Evolutionary conservation across 352 stramenopile species (phyloP), one percentile per base, ranked within the genome.

Genomic region (Phytopythium vexans): DNA sequence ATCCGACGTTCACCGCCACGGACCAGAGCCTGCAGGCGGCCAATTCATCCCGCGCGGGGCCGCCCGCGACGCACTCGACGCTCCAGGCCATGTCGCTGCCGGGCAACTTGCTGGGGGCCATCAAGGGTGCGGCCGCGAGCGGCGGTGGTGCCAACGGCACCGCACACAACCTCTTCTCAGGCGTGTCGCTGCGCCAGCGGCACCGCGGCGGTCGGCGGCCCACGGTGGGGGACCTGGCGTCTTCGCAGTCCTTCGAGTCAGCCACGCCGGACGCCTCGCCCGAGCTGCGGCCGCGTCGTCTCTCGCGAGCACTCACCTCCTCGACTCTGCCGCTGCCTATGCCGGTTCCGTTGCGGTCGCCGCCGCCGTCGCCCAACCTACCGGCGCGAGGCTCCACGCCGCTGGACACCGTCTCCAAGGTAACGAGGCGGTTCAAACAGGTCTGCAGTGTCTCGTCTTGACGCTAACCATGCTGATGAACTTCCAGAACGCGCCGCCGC

Each of bases 401-500:
- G 12, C 36, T 73, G n/a, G 68, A 72, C 27, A 72, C 65, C 0
- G 56, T 77, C 1, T 68, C 58, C 46, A 74, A 74, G 52, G 52
- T 52, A 27, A 27, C 21, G 36, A 50, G 34, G 8, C 12, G n/a
- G 46, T 12, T 16, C 44, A 8, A 39, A 16, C 11, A 5, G n/a
- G 5, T 50, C 34, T 31, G 2, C 12, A 33, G n/a, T 15, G 14
- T 8, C 21, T 49, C 43, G 47, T 36, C 38, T 40, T 11, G 42
- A n/a, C 15, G 45, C 32, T 8, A 31, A 14, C 40, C 41, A 72
- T 45, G 15, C 4, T 45, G 40, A 16, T 33, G 41, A 47, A 27
- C 21, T n/a, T 8, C 14, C 43, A 49, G 71, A 72, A 66, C 44
- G 68, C 77, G 11, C 71, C 80, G 32, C 80, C 80, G 6, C 76